Evolutionary conservation across 345 rosid genomes (phyloP).

Genomic region (Eucalyptus erythrocorys): DNA sequence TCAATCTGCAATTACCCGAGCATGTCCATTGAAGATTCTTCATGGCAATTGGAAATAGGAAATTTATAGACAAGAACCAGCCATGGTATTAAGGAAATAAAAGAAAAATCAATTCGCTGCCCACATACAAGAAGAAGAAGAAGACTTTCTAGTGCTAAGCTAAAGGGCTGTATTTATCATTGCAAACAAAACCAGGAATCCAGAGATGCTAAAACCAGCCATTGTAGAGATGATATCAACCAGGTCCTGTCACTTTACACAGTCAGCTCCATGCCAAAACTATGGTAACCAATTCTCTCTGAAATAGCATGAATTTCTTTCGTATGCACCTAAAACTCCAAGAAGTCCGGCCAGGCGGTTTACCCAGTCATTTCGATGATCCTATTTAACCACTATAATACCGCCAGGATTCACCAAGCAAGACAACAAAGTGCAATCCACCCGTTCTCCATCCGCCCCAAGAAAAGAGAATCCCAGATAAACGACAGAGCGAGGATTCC

Average conservation of each 20-base stretch:
- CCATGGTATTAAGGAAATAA: background rate
- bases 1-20: background rate
- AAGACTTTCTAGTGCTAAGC: background rate
- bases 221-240: background rate
- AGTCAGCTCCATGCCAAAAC: background rate
- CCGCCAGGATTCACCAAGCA: background rate
- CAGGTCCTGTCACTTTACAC: background rate
- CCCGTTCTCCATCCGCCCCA: background rate
- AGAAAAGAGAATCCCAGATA: background rate
- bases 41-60: background rate
- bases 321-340: background rate
- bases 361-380: background rate
- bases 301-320: background rate
- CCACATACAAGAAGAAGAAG: background rate
- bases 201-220: background rate
- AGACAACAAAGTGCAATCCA: background rate
- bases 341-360: background rate
- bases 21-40: background rate
- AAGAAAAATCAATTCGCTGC: background rate
- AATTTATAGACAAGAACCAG: background rate
- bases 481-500: background rate
- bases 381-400: background rate
- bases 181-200: background rate
- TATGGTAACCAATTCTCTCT: background rate
- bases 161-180: background rate